Evolutionary conservation across 768 basidiomycete species (phyloP), one percentile per base, ranked within the genome.

Genomic region (Tephrocybe rancida): DNA sequence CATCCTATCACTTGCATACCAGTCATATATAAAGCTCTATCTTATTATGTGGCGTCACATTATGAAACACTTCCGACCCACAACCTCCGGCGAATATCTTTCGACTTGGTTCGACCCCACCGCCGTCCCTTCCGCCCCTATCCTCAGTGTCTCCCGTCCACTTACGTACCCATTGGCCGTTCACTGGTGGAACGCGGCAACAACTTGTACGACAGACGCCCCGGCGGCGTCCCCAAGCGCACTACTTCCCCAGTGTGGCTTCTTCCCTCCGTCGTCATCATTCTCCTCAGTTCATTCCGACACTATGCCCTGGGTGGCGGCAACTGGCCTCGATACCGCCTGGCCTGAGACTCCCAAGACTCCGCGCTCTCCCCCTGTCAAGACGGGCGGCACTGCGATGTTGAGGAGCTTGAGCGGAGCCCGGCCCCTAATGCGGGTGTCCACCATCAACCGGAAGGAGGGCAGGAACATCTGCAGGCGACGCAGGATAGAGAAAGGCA

Each of bases 171-270:
- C n/a, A 21, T 8, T 1, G 3, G 5, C 9, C 0, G 52, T 53
- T 7, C 52, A 53, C 37, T 53, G 52, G 44, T 52, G 51, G 51
- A 18, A 46, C 21, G 18, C 25, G 26, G 25, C 45, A 1, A 46
- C 44, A 1, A 18, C 19, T n/a, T 18, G 35, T 11, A 32, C 43
- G 16, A 38, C n/a, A 2, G 44, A 30, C 2, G 44, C 14, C 9
- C 38, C n/a, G 3, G 14, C 25, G 5, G 3, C 29, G 3, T 44
- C 48, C 16, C 48, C 35, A 27, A 9, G 22, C 3, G 16, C 5
- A n/a, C 37, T 1, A 13, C 25, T 35, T 2, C 48, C 48, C n/a
- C 18, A 6, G n/a, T 39, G 25, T 27, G 35, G 35, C 5, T 49
- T 49, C 48, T 39, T 49, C 37, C 1, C 26, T 2, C 48, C 48